phyloP scores from a whole-genome alignment of 495 filamentous ascomycete genomes.

The Neurospora tetraspora region DNA sequence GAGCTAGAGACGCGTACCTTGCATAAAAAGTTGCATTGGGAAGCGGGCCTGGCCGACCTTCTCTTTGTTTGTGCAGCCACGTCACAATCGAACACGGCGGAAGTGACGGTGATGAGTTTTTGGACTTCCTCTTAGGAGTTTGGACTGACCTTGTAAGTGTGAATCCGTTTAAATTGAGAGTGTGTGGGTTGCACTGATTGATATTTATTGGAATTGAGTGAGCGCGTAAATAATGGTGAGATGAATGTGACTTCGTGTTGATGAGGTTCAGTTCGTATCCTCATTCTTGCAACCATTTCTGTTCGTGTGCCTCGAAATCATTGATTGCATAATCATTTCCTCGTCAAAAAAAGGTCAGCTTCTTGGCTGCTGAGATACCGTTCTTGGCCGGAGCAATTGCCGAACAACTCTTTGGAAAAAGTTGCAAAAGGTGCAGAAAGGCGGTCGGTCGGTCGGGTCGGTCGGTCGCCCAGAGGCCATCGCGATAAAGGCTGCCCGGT shows the following conservation, averaged over 20 bases:
- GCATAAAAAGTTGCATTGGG: neutral
- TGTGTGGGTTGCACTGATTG: neutral
- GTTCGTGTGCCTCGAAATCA: neutral
- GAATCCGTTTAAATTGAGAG: neutral
- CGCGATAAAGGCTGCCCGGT: neutral
- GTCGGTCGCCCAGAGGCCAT: neutral
- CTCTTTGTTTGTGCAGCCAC: neutral
- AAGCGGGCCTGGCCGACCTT: neutral
- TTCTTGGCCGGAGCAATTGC: neutral
- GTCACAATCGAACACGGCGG: neutral
- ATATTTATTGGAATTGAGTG: neutral
- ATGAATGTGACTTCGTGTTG: neutral
- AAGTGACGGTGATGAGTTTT: neutral
- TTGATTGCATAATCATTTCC: neutral
- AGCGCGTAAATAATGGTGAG: neutral
- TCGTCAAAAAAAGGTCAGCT: neutral
- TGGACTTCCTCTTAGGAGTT: too few relatives aligned
- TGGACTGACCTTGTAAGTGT: neutral
- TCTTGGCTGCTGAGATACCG: neutral
- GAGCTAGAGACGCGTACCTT: neutral
- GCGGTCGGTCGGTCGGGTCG: neutral
- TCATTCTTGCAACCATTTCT: neutral
- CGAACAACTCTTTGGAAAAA: neutral
- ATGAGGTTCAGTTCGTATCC: neutral
- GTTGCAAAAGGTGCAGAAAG: neutral